Evolutionary conservation across 306 rosid species (phyloP).

Genomic region (Malus domestica): ASM211411v1 NC_041794.1:34189001-34189500

Average conservation of each 20-base stretch:
- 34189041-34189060: slow-evolving; percentile 45
- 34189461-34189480: too few relatives aligned
- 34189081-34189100: neutral
- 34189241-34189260: too few relatives aligned
- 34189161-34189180: too few relatives aligned
- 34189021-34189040: neutral
- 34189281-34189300: too few relatives aligned
- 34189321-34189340: slow-evolving; percentile 14
- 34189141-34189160: too few relatives aligned
- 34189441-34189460: neutral
- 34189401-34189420: neutral
- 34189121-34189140: neutral
- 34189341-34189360: neutral
- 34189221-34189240: too few relatives aligned
- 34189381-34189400: slow-evolving; percentile 23
- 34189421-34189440: neutral
- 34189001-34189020: slow-evolving; percentile 28
- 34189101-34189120: neutral
- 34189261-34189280: fast-evolving
- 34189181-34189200: too few relatives aligned
- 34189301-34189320: neutral
- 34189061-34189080: slow-evolving; percentile 36
- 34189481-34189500: too few relatives aligned
- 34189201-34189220: too few relatives aligned
- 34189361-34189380: slow-evolving; percentile 16